Evolutionary conservation across 2,329 filamentous ascomycete genomes (phyloP).

Genomic region (Fusarium sp.): DNA sequence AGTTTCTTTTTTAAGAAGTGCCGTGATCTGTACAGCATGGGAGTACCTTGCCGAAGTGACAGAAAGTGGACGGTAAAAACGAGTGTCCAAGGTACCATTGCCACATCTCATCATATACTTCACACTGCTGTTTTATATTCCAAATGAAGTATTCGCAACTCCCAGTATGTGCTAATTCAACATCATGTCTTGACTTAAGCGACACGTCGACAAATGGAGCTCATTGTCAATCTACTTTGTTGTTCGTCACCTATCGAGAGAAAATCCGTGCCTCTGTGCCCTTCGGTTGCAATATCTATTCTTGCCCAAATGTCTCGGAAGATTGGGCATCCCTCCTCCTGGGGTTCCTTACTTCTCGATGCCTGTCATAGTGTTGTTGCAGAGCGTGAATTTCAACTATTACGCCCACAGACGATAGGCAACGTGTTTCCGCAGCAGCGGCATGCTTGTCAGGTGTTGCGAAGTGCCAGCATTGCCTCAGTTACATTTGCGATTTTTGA

Average conservation of each 20-base stretch:
- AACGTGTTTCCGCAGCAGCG: constrained; percentile 42
- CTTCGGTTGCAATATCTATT: constrained; percentile 34
- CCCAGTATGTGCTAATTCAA: constrained; percentile 26
- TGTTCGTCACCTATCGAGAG: constrained; percentile 27
- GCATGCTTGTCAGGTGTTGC: constrained; percentile 38
- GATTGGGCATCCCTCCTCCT: constrained; percentile 43
- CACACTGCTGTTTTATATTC: constrained; percentile 42
- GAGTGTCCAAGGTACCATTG: constrained; percentile 32
- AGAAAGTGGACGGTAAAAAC: constrained; percentile 28
- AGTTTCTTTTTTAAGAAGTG: constrained; percentile 24
- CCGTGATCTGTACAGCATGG: constrained; percentile 22
- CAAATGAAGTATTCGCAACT: constrained; percentile 42
- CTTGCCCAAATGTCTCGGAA: constrained; percentile 37
- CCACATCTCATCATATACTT: constrained; percentile 32
- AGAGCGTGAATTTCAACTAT: constrained; percentile 25
- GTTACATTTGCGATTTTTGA: constrained; percentile 37
- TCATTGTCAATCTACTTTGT: constrained; percentile 24
- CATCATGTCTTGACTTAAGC: constrained; percentile 38
- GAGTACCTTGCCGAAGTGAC: constrained; percentile 31
- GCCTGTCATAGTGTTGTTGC: constrained; percentile 29
- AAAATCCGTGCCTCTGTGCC: constrained; percentile 27
- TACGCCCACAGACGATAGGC: constrained; percentile 41
- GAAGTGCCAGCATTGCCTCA: constrained; percentile 38
- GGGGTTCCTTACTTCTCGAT: constrained; percentile 28
- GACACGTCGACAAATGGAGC: constrained; percentile 45